A percentile compares a stretch with the other conserved stretches of the same genome.
Evolutionary conservation across 2,329 filamentous ascomycete genomes (phyloP).

Genomic region (Aspergillus ochraceoroseus): DNA sequence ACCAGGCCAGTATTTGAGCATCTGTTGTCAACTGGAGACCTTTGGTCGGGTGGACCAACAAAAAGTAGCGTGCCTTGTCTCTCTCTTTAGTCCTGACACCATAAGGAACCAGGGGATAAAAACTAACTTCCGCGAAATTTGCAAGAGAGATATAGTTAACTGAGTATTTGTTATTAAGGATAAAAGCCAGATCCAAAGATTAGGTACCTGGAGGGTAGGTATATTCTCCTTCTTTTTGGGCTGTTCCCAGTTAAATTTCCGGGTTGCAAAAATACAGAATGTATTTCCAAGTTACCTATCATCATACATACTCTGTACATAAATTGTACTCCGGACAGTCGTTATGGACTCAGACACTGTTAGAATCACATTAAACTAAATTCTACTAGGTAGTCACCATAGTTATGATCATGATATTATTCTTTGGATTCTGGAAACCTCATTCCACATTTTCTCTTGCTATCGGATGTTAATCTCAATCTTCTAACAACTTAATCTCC

Average conservation of each 20-base stretch:
- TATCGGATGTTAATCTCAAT: slow-evolving; percentile 1
- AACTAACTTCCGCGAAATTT: slow-evolving; percentile 4
- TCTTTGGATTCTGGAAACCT: not conserved
- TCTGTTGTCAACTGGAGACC: slow-evolving; percentile 17
- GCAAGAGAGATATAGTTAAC: no score
- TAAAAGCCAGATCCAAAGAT: no score
- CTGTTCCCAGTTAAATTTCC: slow-evolving; percentile 9
- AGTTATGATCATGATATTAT: no score
- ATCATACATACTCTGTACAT: no score
- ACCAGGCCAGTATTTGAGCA: slow-evolving; percentile 21
- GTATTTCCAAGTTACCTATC: not conserved
- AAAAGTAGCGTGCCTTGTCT: slow-evolving; percentile 17
- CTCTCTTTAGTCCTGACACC: slow-evolving; percentile 7
- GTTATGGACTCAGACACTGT: no score
- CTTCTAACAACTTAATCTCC: slow-evolving; percentile 7
- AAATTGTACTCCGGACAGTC: no score
- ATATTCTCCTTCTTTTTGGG: no score
- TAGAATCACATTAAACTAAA: no score
- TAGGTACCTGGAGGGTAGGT: no score
- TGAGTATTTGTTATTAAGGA: no score
- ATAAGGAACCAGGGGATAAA: slow-evolving; percentile 7
- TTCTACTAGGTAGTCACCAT: no score
- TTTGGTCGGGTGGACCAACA: slow-evolving; percentile 13
- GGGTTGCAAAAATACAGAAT: not conserved
- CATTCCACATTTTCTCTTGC: not conserved